phyloP scores from a whole-genome alignment of 225 moss, liverwort and hornwort genomes.

The Polytrichum commune region DNA sequence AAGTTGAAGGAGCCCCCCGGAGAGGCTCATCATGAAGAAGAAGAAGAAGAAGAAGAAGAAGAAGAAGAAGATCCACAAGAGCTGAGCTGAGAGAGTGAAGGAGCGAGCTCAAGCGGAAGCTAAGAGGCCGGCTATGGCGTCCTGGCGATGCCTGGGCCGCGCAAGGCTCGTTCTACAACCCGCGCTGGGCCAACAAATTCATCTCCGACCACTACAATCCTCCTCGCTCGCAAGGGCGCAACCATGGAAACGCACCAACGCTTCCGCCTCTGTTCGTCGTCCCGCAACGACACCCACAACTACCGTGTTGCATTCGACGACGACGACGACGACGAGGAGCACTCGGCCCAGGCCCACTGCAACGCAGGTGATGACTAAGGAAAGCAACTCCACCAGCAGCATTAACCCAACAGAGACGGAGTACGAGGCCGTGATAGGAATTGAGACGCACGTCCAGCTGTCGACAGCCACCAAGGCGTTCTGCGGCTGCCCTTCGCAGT shows the following conservation, averaged over 20 bases:
- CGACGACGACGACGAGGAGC: background rate
- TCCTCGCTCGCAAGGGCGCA: background rate
- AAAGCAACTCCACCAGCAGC: background rate
- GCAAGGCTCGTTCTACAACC: slow-evolving; percentile 21
- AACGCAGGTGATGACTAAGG: slow-evolving; percentile 28
- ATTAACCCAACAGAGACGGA: slow-evolving; percentile 24
- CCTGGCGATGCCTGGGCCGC: slow-evolving; percentile 54
- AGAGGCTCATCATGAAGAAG: no score
- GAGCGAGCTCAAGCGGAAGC: no score
- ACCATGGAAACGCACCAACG: slow-evolving; percentile 10
- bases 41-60: no score
- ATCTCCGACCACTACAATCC: no score
- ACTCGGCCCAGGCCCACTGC: slow-evolving; percentile 7
- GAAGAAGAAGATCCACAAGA: no score
- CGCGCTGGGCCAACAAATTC: slow-evolving; percentile 9
- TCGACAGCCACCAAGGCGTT: slow-evolving; percentile 89
- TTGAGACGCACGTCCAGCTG: slow-evolving; percentile 93
- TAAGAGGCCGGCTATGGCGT: slow-evolving; percentile 28
- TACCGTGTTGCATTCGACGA: slow-evolving; percentile 18
- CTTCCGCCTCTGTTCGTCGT: background rate
- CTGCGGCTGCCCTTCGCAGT: slow-evolving; percentile 82
- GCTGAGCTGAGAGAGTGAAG: no score
- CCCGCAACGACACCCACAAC: slow-evolving; percentile 1
- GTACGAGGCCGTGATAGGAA: slow-evolving; percentile 93
- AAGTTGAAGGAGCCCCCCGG: no score